Conservation (phyloP, 2,329 filamentous ascomycete genomes). For the Gnomoniopsis smithogilvyi region DNA sequence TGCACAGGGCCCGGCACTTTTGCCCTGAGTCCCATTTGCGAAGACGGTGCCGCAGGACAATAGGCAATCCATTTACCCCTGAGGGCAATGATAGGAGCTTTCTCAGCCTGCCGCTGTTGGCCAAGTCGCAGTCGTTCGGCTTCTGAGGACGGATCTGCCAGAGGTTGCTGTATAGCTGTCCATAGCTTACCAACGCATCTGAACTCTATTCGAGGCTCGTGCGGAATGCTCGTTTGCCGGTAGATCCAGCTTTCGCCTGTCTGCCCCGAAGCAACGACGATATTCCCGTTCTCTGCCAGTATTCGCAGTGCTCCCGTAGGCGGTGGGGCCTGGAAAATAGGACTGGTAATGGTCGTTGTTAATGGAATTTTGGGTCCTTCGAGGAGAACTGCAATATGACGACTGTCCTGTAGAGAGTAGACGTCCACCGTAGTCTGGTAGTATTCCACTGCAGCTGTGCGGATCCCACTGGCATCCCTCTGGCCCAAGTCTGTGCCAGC, state of each 20-base stretch:
- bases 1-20: slow-evolving; percentile 54
- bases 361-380: slow-evolving; percentile 62
- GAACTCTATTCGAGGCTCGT: slow-evolving; percentile 44
- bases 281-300: slow-evolving; percentile 66
- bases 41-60: slow-evolving; percentile 69
- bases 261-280: slow-evolving; percentile 73
- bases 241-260: slow-evolving; percentile 89
- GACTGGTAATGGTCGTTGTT: slow-evolving; percentile 56
- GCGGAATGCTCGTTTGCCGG: slow-evolving; percentile 42
- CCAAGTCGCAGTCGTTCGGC: slow-evolving; percentile 37
- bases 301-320: slow-evolving; percentile 72
- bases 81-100: slow-evolving; percentile 65
- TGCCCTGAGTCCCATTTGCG: slow-evolving; percentile 67
- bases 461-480: slow-evolving; percentile 22
- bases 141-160: slow-evolving; percentile 46
- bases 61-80: slow-evolving; percentile 75
- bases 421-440: slow-evolving; percentile 90
- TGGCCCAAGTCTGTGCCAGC: slow-evolving; percentile 34
- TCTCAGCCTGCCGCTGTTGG: slow-evolving; percentile 41
- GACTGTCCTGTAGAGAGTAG: slow-evolving; percentile 77
- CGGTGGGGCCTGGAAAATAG: slow-evolving; percentile 64
- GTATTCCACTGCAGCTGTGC: slow-evolving; percentile 44
- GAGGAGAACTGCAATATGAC: slow-evolving; percentile 70
- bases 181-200: slow-evolving; percentile 84
- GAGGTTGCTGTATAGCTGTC: slow-evolving; percentile 73